Evolutionary conservation across 768 basidiomycete genomes (phyloP), one percentile per base, ranked within the genome.

Genomic region (Suillus bovinus): DNA sequence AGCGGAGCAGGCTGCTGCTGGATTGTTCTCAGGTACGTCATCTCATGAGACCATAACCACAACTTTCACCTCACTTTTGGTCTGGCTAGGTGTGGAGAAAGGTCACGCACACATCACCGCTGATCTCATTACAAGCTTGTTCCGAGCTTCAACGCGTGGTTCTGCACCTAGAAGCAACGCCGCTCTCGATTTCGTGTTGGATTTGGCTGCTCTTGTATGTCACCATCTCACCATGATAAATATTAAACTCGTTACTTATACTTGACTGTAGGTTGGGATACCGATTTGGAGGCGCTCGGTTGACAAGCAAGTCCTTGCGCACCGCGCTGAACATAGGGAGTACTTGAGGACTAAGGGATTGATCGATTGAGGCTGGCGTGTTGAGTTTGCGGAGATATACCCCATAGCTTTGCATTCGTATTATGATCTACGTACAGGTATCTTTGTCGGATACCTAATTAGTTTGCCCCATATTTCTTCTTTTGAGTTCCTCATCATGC

Each of bases 31-130:
- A 64, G 91, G 91, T 88, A 65, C 52, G 78, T 42, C 54, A 17
- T 14, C 42, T 41, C 63, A 11, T n/a, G 33, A 16, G 34, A 36
- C 49, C 9, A 29, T 16, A 20, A 10, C 49, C 27, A 10, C 33
- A 42, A 61, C 20, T 47, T 17, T 4, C 16, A 27, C 46, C n/a
- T 14, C 47, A 41, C 16, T 6, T 9, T 42, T 41, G 36, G 6
- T 8, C 13, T 50, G 56, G 17, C 33, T 64, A 88, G 93, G 93
- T 29, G 81, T 96, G 13, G 80, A 86, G 67, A 82, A 79, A 24
- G 88, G 88, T 29, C 76, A 91, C 5, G 86, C 83, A 60, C 90
- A 95, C 63, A 93, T 94, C 61, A 86, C 89, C 0, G 84, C 82
- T 27, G 89, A 94, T 67, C 74, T 92, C 33, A 82, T 88, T 38